Evolutionary conservation across 345 rosid species (phyloP).

Genomic region (Salix caprea): DNA sequence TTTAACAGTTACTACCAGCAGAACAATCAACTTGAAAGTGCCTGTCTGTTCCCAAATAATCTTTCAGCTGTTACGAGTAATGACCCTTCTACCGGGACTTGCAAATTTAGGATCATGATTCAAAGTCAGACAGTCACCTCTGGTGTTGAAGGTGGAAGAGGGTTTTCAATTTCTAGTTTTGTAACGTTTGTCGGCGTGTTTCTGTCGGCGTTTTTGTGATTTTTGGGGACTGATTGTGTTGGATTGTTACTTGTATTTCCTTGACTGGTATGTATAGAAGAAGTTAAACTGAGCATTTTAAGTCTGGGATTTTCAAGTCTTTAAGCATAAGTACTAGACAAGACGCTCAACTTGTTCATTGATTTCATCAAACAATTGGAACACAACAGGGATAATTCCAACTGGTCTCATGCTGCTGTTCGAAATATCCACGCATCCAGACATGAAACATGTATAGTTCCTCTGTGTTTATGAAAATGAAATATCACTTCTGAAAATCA

Average conservation of each 20-base stretch:
- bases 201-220: conserved; percentile 31
- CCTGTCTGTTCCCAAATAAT: conserved; percentile 49
- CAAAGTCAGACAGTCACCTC: conserved; percentile 12
- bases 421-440: no score
- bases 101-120: conserved; percentile 57
- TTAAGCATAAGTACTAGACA: neutral
- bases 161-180: neutral
- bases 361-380: no score
- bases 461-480: no score
- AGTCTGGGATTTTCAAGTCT: neutral
- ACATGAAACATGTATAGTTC: no score
- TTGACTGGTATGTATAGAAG: neutral
- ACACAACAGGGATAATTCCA: no score
- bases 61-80: conserved; percentile 32
- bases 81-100: conserved; percentile 54
- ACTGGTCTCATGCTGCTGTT: no score
- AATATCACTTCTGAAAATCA: no score
- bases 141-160: neutral
- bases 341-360: neutral
- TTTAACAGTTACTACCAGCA: conserved; percentile 62
- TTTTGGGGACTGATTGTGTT: neutral
- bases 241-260: neutral
- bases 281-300: neutral
- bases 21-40: conserved; percentile 48
- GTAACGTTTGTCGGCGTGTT: conserved; percentile 14